A percentile compares a stretch with the other conserved stretches of the same genome.
These are phyloP conservation scores for Zoysia matrella DNA, from an alignment of 202 grass and related monocot genomes.

Conservation along the genomic window DNA sequence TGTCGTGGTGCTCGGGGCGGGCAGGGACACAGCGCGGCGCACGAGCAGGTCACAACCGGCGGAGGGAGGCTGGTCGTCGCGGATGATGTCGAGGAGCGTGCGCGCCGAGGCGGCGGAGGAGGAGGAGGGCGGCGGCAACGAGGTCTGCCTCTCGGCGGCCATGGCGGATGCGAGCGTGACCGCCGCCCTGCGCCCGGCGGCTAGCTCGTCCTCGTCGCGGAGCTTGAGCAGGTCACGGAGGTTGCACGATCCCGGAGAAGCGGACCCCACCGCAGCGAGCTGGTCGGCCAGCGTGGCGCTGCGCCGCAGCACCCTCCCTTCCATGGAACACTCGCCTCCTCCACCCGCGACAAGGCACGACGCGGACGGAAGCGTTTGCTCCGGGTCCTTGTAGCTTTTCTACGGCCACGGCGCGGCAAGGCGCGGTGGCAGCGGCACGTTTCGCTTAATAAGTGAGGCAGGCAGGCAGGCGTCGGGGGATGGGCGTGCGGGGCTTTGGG, in stretches of 20 bases:
- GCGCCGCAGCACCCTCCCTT: slow-evolving; percentile 60
- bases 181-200: slow-evolving; percentile 9
- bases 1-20: not conserved
- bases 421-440: not conserved
- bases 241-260: slow-evolving; percentile 50
- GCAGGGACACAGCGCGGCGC: slow-evolving; percentile 49
- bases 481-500: not conserved
- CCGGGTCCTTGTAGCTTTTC: not conserved
- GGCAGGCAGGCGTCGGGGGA: not conserved
- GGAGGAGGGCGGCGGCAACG: slow-evolving; percentile 26
- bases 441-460: slow-evolving; percentile 20
- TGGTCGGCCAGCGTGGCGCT: slow-evolving; percentile 82
- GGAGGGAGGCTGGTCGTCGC: slow-evolving; percentile 36
- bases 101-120: slow-evolving; percentile 35
- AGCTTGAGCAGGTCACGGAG: slow-evolving; percentile 86
- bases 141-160: slow-evolving; percentile 51
- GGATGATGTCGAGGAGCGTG: slow-evolving; percentile 61
- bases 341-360: too few relatives aligned
- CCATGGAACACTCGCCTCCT: slow-evolving; percentile 20
- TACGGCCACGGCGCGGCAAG: not conserved
- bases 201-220: slow-evolving; percentile 69
- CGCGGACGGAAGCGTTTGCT: too few relatives aligned
- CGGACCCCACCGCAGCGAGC: slow-evolving; percentile 52
- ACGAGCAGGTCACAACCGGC: slow-evolving; percentile 2
- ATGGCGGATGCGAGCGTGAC: slow-evolving; percentile 59